phyloP scores from a whole-genome alignment of 2,329 filamentous ascomycete species.

The Fonsecaea multimorphosa region DNA sequence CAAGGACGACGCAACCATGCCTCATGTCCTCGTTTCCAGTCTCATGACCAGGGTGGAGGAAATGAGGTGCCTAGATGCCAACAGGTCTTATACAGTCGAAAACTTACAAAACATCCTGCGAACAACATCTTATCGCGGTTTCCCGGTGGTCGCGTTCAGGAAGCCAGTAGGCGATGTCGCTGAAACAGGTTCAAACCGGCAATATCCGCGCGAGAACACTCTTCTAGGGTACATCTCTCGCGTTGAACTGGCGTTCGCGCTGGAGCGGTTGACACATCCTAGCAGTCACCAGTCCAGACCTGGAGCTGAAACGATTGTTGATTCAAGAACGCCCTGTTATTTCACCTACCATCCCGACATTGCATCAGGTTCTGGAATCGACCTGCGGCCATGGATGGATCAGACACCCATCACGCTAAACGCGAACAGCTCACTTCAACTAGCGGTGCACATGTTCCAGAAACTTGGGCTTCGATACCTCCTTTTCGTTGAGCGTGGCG shows the following conservation, averaged over 20 bases:
- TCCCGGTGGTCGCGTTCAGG: slow-evolving; percentile 72
- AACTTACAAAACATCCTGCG: slow-evolving; percentile 73
- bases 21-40: slow-evolving; percentile 82
- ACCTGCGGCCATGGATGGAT: slow-evolving; percentile 97
- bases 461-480: slow-evolving; percentile 91
- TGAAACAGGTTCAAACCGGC: slow-evolving; percentile 14
- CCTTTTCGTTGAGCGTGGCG: slow-evolving; percentile 81
- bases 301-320: slow-evolving; percentile 52
- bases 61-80: slow-evolving; percentile 80
- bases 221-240: slow-evolving; percentile 93
- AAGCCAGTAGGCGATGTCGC: slow-evolving; percentile 10
- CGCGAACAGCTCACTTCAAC: slow-evolving; percentile 74
- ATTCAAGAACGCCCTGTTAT: slow-evolving; percentile 63
- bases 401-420: slow-evolving; percentile 94
- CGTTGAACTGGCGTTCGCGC: slow-evolving; percentile 83
- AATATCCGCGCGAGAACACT: slow-evolving; percentile 57
- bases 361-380: slow-evolving; percentile 77
- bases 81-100: slow-evolving; percentile 81
- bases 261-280: slow-evolving; percentile 62
- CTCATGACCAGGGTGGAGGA: slow-evolving; percentile 95
- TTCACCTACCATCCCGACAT: slow-evolving; percentile 84
- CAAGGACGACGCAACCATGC: slow-evolving; percentile 76
- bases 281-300: slow-evolving; percentile 47
- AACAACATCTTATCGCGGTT: slow-evolving; percentile 81
- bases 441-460: slow-evolving; percentile 93